phyloP scores from a whole-genome alignment of 1,139 yeast genomes.

The Diutina catenulata region DNA sequence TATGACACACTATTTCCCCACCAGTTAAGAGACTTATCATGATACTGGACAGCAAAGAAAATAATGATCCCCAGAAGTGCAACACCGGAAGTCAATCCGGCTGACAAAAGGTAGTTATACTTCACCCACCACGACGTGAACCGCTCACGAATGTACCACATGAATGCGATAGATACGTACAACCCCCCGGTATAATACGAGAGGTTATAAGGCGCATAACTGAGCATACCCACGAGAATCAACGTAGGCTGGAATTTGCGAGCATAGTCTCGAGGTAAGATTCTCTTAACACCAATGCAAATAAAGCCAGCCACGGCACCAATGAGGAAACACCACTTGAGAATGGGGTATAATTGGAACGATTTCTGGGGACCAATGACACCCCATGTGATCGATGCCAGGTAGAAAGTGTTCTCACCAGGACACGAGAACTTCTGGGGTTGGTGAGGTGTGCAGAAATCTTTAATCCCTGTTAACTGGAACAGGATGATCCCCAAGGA shows the following conservation, averaged over 20 bases:
- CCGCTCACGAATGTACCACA: constrained; percentile 37
- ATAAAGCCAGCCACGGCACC: constrained; percentile 56
- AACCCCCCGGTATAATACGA: constrained; percentile 43
- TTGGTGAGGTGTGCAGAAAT: constrained; percentile 34
- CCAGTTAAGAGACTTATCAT: constrained; percentile 32
- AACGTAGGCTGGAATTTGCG: constrained; percentile 35
- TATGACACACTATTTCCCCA: constrained; percentile 46
- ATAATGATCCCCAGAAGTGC: constrained; percentile 45
- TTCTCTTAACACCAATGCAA: constrained; percentile 29
- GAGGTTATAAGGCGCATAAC: constrained; percentile 44
- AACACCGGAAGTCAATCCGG: constrained; percentile 49
- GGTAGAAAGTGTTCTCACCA: constrained; percentile 31
- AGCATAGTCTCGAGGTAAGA: constrained; percentile 8
- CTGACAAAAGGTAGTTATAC: constrained; percentile 44
- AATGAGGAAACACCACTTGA: constrained; percentile 47
- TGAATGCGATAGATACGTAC: constrained; percentile 36
- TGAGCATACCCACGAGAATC: constrained; percentile 33
- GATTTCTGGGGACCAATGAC: constrained; percentile 47
- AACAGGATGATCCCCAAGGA: constrained; percentile 43
- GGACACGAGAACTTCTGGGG: constrained; percentile 37
- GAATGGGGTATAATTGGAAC: constrained; percentile 12
- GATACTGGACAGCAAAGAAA: constrained; percentile 42
- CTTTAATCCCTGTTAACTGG: constrained; percentile 28
- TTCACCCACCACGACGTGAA: constrained; percentile 51
- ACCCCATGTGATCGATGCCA: constrained; percentile 52